Base-by-base conservation (phyloP, 768 basidiomycete species). In the Psilocybe sp. region DNA sequence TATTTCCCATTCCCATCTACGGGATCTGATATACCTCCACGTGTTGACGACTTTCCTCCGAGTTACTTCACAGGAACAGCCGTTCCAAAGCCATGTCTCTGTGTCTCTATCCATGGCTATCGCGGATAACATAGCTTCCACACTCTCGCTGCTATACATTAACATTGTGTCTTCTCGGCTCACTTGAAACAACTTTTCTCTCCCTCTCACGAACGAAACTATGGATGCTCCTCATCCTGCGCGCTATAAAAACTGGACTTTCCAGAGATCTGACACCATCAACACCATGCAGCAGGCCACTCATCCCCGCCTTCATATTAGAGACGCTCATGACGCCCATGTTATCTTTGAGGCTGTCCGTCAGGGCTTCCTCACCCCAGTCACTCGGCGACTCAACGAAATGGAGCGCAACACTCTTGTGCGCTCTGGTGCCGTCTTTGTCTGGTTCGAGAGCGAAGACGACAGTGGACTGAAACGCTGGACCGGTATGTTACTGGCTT, bases 381-480 rank as follows among this genome's bases (percentile, higher is more conserved):
- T 84, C 23, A 63, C 68, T 33, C 74, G 82, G 19, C 76, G 84
- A 38, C 71, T 85, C 46, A 83, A 85, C 63, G 84, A 85, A 54
- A 69, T 74, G 44, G 82, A 87, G 60, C 67, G 83, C 47, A 67
- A 72, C 5, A 76, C 63, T 44, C 76, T 74, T 56, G 80, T 87
- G 49, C 72, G 69, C 42, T 79, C 82, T 6, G 84, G 84, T 3
- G 76, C 82, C 4, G 72, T 85, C 23, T 87, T 85, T 59, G 81
- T 85, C 40, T 87, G 85, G 85, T 77, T 82, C 58, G 84, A 87
- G 64, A 76, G 76, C 54, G 82, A 85, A 43, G 81, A 84, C 52
- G 83, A 84, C 43, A 73, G 73, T 44, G 83, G 84, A 10, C 66
- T 85, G 44, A 84, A 82, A 60, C 70, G 84, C 54, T 85, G 84